Conservation (phyloP, 1,284 basidiomycete genomes). For the Wallemia mellicola region DNA sequence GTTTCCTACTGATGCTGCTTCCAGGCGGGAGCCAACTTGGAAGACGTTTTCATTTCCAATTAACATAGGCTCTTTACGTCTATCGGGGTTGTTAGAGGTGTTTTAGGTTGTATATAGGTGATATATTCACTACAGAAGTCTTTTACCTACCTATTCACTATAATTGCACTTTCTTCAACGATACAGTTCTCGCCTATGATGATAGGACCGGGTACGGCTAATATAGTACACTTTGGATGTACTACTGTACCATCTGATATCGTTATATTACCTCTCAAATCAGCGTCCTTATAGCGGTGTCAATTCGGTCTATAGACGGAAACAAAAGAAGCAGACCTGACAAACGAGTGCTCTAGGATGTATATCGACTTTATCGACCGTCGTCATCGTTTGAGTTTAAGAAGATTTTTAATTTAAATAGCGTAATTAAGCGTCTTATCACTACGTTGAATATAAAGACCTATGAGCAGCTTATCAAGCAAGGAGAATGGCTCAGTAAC, state of each 20-base stretch:
- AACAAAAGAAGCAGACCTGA: neutral
- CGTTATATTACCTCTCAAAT: neutral
- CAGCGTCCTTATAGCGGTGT: neutral
- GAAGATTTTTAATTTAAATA: neutral
- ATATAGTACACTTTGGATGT: slow-evolving; percentile 75
- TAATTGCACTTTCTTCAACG: slow-evolving; percentile 61
- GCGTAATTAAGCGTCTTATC: too few species aligned
- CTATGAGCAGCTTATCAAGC: too few species aligned
- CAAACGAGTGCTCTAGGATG: neutral
- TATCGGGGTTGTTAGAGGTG: slow-evolving; percentile 11
- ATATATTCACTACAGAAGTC: slow-evolving; percentile 4
- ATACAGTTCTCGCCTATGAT: slow-evolving; percentile 63
- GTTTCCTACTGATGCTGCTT: slow-evolving; percentile 49
- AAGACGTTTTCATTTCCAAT: slow-evolving; percentile 81
- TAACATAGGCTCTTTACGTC: slow-evolving; percentile 49
- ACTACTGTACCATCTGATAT: slow-evolving; percentile 33
- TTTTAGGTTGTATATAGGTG: neutral
- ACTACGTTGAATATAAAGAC: too few species aligned
- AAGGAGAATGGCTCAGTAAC: neutral
- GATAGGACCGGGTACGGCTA: slow-evolving; percentile 60
- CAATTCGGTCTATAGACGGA: neutral
- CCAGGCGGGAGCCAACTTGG: slow-evolving; percentile 69
- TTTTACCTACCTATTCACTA: slow-evolving; percentile 39
- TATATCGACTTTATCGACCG: neutral
- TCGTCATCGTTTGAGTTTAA: neutral